Conservation (phyloP, 2,329 filamentous ascomycete genomes). For the Colletotrichum paranaense region DNA sequence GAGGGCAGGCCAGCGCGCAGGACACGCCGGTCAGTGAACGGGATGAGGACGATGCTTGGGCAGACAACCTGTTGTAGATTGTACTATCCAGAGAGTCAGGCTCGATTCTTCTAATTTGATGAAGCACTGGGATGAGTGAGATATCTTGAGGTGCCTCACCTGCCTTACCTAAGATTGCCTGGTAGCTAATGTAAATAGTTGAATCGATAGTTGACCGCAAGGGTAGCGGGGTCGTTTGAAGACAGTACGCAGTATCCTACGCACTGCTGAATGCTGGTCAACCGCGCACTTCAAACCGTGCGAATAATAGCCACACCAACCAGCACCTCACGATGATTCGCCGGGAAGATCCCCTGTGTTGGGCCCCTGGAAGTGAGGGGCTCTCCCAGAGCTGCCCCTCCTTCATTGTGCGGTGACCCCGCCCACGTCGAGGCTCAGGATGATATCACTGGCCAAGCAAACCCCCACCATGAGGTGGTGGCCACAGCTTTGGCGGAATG, state of each 20-base stretch:
- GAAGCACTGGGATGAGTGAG: background rate
- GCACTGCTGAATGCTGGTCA: background rate
- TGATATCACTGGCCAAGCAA: conserved; percentile 34
- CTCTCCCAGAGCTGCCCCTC: conserved; percentile 27
- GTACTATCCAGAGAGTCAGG: background rate
- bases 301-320: background rate
- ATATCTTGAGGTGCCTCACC: background rate
- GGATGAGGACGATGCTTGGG: conserved; percentile 35
- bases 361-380: conserved; percentile 24
- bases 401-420: conserved; percentile 12
- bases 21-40: conserved; percentile 33
- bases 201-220: background rate
- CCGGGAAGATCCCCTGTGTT: background rate
- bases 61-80: conserved; percentile 33
- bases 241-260: background rate
- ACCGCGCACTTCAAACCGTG: background rate
- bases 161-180: background rate
- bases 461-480: conserved; percentile 17
- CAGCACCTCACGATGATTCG: background rate
- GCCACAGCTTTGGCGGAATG: conserved; percentile 7
- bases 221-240: background rate
- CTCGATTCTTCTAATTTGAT: background rate
- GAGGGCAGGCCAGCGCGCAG: conserved; percentile 8
- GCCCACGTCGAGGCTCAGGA: conserved; percentile 25
- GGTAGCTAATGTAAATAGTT: background rate